These are phyloP conservation scores for Cenchrus americanus DNA, from an alignment of 176 grass and related monocot genomes.

Conservation along the genomic window DNA sequence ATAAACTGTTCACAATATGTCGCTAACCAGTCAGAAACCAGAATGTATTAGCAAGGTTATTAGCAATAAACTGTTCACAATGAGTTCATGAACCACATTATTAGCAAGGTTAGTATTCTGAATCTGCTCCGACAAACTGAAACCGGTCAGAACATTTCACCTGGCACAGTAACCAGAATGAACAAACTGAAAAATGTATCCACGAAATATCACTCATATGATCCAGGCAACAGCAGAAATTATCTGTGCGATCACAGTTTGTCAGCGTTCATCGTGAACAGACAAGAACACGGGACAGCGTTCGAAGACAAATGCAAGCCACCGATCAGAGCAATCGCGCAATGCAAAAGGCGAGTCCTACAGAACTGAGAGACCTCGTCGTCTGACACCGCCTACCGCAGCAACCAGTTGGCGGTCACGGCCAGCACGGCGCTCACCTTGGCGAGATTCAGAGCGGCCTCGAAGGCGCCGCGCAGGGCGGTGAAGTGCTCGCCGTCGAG, in stretches of 20 bases:
- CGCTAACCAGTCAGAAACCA: too few relatives aligned
- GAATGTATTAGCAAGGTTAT: too few relatives aligned
- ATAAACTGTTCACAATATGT: too few relatives aligned
- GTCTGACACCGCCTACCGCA: not conserved
- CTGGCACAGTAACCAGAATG: not conserved
- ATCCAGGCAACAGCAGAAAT: not conserved
- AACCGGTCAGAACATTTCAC: not conserved
- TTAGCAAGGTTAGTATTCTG: too few relatives aligned
- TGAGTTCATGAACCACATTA: too few relatives aligned
- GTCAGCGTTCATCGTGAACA: not conserved
- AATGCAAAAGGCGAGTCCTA: too few relatives aligned
- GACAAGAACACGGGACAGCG: not conserved
- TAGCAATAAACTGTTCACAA: too few relatives aligned
- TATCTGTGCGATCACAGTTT: not conserved
- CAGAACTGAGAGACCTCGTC: not conserved
- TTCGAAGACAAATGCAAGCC: not conserved
- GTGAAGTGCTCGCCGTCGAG: not conserved
- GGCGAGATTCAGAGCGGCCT: not conserved
- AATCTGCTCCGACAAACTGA: too few relatives aligned
- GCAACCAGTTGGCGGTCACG: not conserved
- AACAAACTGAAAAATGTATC: not conserved
- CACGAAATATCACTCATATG: too few relatives aligned
- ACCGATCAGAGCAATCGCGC: too few relatives aligned
- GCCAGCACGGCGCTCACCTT: not conserved
- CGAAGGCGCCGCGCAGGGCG: not conserved